phyloP scores from a whole-genome alignment of 768 basidiomycete species.

The Pholiota molesta region DNA sequence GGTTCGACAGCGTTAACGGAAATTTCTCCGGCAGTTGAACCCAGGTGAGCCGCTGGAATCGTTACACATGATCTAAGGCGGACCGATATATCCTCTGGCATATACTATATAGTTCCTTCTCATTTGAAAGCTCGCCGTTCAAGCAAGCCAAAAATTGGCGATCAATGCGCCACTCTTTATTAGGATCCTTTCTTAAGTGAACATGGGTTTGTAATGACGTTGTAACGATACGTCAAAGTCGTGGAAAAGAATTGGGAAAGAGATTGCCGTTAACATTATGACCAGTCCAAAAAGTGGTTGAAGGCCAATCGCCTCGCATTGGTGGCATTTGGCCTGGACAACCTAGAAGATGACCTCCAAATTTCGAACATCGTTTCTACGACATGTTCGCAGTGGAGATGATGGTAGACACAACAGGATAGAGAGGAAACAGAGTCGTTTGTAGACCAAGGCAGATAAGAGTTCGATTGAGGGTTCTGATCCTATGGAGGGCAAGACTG shows the following conservation, averaged over 20 bases:
- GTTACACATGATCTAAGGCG: conserved; percentile 12
- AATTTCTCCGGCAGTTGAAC: background rate
- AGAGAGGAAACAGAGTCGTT: too few relatives aligned
- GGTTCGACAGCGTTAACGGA: background rate
- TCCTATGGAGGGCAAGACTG: background rate
- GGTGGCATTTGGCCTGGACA: too few relatives aligned
- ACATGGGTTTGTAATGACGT: background rate
- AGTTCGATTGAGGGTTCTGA: too few relatives aligned
- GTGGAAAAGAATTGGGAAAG: background rate
- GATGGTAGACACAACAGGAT: too few relatives aligned
- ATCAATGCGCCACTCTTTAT: too few relatives aligned
- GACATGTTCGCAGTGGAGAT: too few relatives aligned
- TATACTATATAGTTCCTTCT: background rate
- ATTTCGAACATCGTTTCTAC: background rate
- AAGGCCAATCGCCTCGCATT: too few relatives aligned
- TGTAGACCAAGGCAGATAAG: too few relatives aligned
- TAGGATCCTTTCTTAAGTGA: background rate
- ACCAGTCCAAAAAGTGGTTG: background rate
- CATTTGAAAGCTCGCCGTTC: background rate
- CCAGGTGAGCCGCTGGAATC: conserved; percentile 1
- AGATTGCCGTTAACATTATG: background rate
- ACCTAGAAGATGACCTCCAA: background rate
- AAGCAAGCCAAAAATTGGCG: background rate
- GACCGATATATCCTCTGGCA: conserved; percentile 8
- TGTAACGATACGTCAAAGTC: background rate